Percentiles rank a stretch among this genome's conserved stretches.
These are phyloP conservation scores for Bipolaris zeicola DNA, from an alignment of 2,329 filamentous ascomycete species.

Conservation along the genomic window DNA sequence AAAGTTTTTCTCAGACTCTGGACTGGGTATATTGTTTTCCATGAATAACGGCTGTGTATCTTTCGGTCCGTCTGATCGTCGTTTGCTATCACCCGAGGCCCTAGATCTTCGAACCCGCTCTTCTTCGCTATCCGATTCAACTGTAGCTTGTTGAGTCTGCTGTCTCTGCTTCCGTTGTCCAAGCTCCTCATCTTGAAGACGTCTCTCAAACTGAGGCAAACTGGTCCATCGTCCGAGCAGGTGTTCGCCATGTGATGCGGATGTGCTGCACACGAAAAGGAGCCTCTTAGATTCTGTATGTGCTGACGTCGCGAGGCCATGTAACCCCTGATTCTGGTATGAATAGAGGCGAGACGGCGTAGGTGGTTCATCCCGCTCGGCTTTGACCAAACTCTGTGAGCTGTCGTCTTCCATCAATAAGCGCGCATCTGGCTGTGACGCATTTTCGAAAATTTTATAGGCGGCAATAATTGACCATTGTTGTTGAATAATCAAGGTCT, in stretches of 20 bases:
- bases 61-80: conserved; percentile 21
- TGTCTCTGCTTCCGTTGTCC: conserved; percentile 30
- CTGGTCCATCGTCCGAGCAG: conserved; percentile 43
- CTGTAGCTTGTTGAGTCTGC: conserved; percentile 39
- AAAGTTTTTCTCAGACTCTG: conserved; percentile 23
- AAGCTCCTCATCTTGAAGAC: conserved; percentile 32
- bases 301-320: conserved; percentile 28
- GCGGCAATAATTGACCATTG: conserved; percentile 44
- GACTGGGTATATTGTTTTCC: conserved; percentile 32
- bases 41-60: conserved; percentile 38
- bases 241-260: conserved; percentile 31
- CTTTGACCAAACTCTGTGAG: conserved; percentile 31
- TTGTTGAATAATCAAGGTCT: conserved; percentile 48
- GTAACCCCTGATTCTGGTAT: conserved; percentile 39
- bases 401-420: conserved; percentile 40
- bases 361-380: conserved; percentile 13
- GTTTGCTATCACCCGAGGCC: conserved; percentile 16
- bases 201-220: conserved; percentile 38
- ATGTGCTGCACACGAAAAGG: conserved; percentile 28
- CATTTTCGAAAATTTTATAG: conserved; percentile 24
- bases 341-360: conserved; percentile 31
- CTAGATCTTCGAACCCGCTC: conserved; percentile 23
- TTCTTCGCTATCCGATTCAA: conserved; percentile 45
- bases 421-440: conserved; percentile 18
- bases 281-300: conserved; percentile 32